A percentile compares a stretch with the other conserved stretches of the same genome.
These are phyloP conservation scores for Leccinum proximum DNA, from an alignment of 1,284 basidiomycete species.

Conservation along the genomic window DNA sequence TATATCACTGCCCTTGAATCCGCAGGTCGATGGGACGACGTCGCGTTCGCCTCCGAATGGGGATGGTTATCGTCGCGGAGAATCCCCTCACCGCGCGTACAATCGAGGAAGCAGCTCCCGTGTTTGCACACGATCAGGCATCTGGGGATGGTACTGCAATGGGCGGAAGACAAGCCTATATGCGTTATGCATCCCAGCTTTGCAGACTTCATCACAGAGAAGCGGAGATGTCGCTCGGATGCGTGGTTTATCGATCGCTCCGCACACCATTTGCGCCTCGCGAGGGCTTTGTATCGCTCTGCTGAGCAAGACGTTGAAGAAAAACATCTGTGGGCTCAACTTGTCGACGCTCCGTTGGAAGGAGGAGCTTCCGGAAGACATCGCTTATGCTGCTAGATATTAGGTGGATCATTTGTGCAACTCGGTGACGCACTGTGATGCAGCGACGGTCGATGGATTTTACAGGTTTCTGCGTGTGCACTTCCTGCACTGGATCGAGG, in stretches of 20 bases:
- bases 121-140: conserved; percentile 30
- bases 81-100: conserved; percentile 24
- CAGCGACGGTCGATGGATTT: conserved; percentile 14
- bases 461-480: conserved; percentile 21
- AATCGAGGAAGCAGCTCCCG: conserved; percentile 26
- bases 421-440: conserved; percentile 5
- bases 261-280: conserved; percentile 22
- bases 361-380: conserved; percentile 21
- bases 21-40: conserved; percentile 29
- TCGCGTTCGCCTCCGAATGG: conserved; percentile 29
- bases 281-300: conserved; percentile 24
- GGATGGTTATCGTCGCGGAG: conserved; percentile 27
- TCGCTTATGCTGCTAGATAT: conserved; percentile 23
- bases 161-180: conserved; percentile 26
- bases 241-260: conserved; percentile 29
- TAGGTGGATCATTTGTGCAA: conserved; percentile 31
- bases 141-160: conserved; percentile 28
- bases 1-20: conserved; percentile 33
- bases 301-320: conserved; percentile 21
- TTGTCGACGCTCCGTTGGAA: conserved; percentile 18
- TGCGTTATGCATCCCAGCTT: conserved; percentile 34
- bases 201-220: conserved; percentile 30
- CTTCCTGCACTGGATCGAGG: conserved; percentile 33
- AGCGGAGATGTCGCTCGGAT: conserved; percentile 23
- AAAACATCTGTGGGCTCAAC: conserved; percentile 25